Base-by-base conservation (phyloP, 768 basidiomycete species). In the Porphyrellus cyaneotinctus region DNA sequence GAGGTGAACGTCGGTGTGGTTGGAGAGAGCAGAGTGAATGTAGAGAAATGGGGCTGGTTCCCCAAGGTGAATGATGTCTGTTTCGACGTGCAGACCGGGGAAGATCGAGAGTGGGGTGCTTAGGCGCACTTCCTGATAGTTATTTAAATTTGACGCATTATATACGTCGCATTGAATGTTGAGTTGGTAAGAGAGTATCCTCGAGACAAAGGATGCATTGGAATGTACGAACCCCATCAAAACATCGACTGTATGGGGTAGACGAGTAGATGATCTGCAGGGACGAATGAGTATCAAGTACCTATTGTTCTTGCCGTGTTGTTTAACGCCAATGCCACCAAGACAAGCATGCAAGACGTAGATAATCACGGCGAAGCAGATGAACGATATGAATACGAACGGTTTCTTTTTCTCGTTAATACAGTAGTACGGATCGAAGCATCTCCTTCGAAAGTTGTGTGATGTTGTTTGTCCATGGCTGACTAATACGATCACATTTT, bases 241-340 rank as follows among this genome's bases (percentile, higher is more conserved):
- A 58, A 59, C 58, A 69, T 60, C 65, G 58, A 66, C 72, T 64
- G 61, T 73, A 77, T 81, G 79, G 80, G 76, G 33, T 57, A 42
- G 54, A 64, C 74, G 72, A 78, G 78, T 70, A 70, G 78, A 83
- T 75, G 77, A 76, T 84, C 83, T 84, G 81, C 80, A 70, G 69
- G 71, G 66, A 65, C 58, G 61, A 56, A 53, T 20, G 22, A 39
- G 52, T 58, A 58, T 48, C 14, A 43, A 43, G 58, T 59, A 62
- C 59, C 13, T 33, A 33, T 75, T 51, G 11, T 45, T 86, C 59
- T 86, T 53, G 83, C 83, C 82, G 76, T 67, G 79, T 76, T 61
- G 84, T 86, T 86, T 86, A 86, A 84, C 84, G 77, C 71, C 78
- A 66, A 68, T 71, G 76, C 79, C 72, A 73, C 72, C 72, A 57